Evolutionary conservation across 768 basidiomycete genomes (phyloP).

Genomic region (Mycena olivaceomarginata): DNA sequence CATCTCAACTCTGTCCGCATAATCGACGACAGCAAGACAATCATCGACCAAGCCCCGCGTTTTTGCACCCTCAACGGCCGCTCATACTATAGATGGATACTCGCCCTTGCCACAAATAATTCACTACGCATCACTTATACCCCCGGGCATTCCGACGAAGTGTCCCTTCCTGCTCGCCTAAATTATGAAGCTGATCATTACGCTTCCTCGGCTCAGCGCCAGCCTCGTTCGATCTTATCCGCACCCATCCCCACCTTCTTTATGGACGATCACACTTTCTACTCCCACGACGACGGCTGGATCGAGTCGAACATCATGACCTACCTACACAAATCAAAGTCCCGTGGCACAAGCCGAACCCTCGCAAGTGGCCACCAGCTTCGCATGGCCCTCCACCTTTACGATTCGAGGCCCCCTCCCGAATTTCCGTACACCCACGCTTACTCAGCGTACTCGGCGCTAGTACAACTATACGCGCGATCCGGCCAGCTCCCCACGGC

Average conservation of each 20-base stretch:
- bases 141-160: neutral
- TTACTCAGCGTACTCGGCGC: slow-evolving; percentile 44
- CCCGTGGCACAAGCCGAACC: neutral
- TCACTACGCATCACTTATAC: neutral
- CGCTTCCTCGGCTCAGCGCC: slow-evolving; percentile 7
- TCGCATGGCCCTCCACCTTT: neutral
- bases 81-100: neutral
- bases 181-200: slow-evolving; percentile 31
- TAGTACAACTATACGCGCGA: slow-evolving; percentile 46
- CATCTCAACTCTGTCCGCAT: slow-evolving; percentile 37
- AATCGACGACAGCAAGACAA: neutral
- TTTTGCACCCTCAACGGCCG: neutral
- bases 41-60: neutral
- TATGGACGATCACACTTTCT: slow-evolving; percentile 33
- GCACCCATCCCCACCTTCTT: slow-evolving; percentile 31
- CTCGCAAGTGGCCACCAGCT: neutral
- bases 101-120: neutral
- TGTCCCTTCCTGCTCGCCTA: neutral
- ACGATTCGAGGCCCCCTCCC: slow-evolving; percentile 35
- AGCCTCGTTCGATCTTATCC: rapidly evolving
- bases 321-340: neutral
- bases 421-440: slow-evolving; percentile 42
- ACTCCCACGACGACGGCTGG: slow-evolving; percentile 13
- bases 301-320: slow-evolving; percentile 21
- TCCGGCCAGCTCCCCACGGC: slow-evolving; percentile 48